Evolutionary conservation across 2,329 filamentous ascomycete species (phyloP).

Genomic region (Chalara sp.): DNA sequence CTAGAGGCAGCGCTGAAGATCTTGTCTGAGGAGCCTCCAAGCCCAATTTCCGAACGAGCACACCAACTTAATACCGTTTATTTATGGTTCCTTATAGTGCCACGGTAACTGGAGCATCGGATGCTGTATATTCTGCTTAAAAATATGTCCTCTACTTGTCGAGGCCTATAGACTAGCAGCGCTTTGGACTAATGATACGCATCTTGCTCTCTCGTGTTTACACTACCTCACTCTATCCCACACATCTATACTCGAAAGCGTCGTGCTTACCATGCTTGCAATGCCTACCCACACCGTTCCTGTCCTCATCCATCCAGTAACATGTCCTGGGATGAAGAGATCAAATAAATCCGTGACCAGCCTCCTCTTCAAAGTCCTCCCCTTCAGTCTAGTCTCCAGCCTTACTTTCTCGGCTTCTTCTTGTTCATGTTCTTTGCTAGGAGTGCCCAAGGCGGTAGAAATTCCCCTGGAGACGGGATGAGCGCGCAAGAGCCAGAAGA

Average conservation of each 20-base stretch:
- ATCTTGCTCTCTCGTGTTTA: too few species aligned
- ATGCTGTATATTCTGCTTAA: too few species aligned
- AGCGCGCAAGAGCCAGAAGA: constrained; percentile 11
- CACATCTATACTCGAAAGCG: constrained; percentile 52
- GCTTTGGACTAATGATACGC: too few species aligned
- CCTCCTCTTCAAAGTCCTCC: constrained; percentile 34
- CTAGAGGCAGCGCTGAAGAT: constrained; percentile 3
- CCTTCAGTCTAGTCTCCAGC: constrained; percentile 4
- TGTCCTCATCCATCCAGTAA: constrained; percentile 53
- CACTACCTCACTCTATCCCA: constrained; percentile 41
- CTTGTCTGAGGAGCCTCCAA: constrained; percentile 2
- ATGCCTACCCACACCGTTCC: constrained; percentile 46
- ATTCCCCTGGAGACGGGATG: too few species aligned
- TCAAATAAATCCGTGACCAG: constrained; percentile 54
- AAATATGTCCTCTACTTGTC: too few species aligned
- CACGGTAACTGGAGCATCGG: too few species aligned
- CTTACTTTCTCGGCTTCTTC: constrained; percentile 18
- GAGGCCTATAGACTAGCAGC: too few species aligned
- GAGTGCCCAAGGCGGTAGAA: too few species aligned
- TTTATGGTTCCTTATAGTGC: constrained; percentile 18
- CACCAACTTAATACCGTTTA: background rate
- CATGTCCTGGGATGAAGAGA: constrained; percentile 51
- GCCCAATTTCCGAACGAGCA: background rate
- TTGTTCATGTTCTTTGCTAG: constrained; percentile 14
- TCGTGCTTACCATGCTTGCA: constrained; percentile 54